Evolutionary conservation across 495 filamentous ascomycete species (phyloP).

Genomic region (Staphylotrichum tortipilum): DNA sequence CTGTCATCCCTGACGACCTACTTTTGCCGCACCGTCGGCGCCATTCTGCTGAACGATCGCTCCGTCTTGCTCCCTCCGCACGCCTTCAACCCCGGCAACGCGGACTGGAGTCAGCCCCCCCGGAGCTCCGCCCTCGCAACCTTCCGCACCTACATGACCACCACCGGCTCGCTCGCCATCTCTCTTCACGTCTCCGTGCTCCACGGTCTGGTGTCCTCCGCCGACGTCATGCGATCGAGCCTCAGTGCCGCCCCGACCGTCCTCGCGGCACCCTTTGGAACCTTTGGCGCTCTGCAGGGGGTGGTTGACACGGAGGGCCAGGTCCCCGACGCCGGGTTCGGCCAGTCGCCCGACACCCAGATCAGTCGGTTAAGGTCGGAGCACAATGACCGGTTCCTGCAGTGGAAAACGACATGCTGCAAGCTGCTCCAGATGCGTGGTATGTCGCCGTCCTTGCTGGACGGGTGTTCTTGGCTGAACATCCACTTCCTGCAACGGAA

Average conservation of each 20-base stretch:
- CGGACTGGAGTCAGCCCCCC: constrained; percentile 10
- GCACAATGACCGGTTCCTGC: constrained; percentile 28
- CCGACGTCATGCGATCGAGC: constrained; percentile 26
- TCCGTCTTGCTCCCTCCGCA: constrained; percentile 30
- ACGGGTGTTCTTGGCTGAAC: constrained; percentile 28
- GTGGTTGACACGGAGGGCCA: constrained; percentile 21
- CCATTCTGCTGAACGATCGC: constrained; percentile 36
- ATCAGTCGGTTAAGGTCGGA: constrained; percentile 28
- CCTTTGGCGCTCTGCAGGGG: constrained; percentile 35
- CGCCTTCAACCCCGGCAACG: constrained; percentile 15
- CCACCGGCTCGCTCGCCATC: constrained; percentile 39
- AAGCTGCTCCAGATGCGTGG: constrained; percentile 35
- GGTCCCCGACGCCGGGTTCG: constrained; percentile 20
- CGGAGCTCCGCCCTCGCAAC: constrained; percentile 34
- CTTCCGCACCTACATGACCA: constrained; percentile 41
- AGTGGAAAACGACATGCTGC: constrained; percentile 34
- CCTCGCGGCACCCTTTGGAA: constrained; percentile 38
- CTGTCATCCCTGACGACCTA: constrained; percentile 36
- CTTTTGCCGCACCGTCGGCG: constrained; percentile 33
- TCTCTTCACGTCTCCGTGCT: constrained; percentile 33
- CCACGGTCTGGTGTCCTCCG: constrained; percentile 31
- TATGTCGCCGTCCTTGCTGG: constrained; percentile 29
- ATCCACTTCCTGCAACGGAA: constrained; percentile 27
- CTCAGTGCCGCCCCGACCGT: constrained; percentile 29
- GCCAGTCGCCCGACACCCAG: constrained; percentile 43